These are phyloP conservation scores for Fusarium pseudonygamai DNA, from an alignment of 2,329 filamentous ascomycete genomes.

Conservation along the genomic window DNA sequence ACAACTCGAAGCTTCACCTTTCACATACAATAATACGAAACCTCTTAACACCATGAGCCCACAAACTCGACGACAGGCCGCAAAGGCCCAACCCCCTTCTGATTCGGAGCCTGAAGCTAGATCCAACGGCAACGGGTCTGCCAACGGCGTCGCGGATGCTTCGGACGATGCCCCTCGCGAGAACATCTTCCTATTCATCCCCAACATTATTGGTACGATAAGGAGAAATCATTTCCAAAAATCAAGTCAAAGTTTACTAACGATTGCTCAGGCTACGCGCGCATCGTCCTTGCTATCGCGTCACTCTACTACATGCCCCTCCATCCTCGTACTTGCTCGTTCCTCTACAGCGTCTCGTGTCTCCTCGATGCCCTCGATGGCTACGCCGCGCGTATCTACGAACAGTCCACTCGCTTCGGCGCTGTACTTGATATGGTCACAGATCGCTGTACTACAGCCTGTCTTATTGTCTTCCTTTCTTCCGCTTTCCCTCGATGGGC, in stretches of 20 bases:
- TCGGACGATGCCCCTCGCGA: constrained; percentile 59
- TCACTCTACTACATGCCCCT: constrained; percentile 99
- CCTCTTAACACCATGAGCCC: constrained; percentile 48
- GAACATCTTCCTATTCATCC: constrained; percentile 85
- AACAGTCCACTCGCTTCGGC: constrained; percentile 95
- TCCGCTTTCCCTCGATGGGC: constrained; percentile 95
- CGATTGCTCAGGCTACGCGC: constrained; percentile 70
- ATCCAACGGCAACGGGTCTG: constrained; percentile 56
- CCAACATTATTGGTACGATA: constrained; percentile 79
- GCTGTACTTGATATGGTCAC: constrained; percentile 99
- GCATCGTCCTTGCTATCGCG: constrained; percentile 83
- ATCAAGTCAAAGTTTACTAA: constrained; percentile 15
- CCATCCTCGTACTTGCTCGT: constrained; percentile 92
- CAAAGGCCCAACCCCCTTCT: constrained; percentile 45
- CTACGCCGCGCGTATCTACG: constrained; percentile 79
- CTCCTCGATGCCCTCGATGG: constrained; percentile 95
- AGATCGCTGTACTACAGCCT: constrained; percentile 95
- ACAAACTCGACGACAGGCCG: constrained; percentile 52
- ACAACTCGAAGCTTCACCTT: constrained; percentile 15
- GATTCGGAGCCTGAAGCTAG: constrained; percentile 43
- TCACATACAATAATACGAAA: constrained; percentile 1
- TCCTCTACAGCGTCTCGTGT: constrained; percentile 93
- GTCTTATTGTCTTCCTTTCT: constrained; percentile 91
- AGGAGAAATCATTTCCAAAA: background rate
- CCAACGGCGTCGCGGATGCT: constrained; percentile 47